phyloP scores from a whole-genome alignment of 2,329 filamentous ascomycete genomes.

The Pseudocercospora vitis region DNA sequence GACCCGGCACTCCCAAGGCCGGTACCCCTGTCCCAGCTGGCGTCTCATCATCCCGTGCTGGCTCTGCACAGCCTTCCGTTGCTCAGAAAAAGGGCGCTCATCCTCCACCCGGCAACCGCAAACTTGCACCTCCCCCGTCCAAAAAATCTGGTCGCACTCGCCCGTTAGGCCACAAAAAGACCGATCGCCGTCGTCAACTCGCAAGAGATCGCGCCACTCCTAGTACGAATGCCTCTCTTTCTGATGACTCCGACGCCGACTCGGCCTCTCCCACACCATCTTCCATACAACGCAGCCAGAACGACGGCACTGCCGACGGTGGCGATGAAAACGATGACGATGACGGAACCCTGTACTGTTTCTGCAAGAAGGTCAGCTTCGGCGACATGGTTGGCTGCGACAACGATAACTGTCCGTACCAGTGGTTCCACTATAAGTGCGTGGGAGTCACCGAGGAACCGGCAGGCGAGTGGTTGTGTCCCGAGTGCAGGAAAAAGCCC shows the following conservation, averaged over 20 bases:
- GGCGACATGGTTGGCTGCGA: conserved; percentile 89
- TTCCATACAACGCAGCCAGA: conserved; percentile 30
- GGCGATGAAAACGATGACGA: conserved; percentile 43
- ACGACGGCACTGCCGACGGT: conserved; percentile 32
- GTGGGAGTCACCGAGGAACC: conserved; percentile 53
- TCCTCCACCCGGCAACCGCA: conserved; percentile 45
- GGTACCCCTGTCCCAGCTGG: conserved; percentile 52
- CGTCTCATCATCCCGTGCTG: conserved; percentile 52
- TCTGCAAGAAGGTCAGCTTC: conserved; percentile 79
- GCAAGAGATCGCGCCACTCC: conserved; percentile 37
- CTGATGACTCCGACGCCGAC: conserved; percentile 28
- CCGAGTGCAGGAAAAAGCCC: conserved; percentile 38
- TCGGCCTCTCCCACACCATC: conserved; percentile 37
- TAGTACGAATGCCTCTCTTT: conserved; percentile 34
- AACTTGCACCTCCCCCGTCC: conserved; percentile 50
- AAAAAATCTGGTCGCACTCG: conserved; percentile 37
- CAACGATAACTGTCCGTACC: conserved; percentile 75
- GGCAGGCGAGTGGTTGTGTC: conserved; percentile 53
- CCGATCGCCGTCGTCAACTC: conserved; percentile 39
- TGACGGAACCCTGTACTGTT: conserved; percentile 70
- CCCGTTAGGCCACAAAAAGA: conserved; percentile 30
- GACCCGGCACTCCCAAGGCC: conserved; percentile 63
- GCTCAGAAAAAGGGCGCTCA: conserved; percentile 36
- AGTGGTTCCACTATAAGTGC: conserved; percentile 83
- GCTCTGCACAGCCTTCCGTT: conserved; percentile 52